Evolutionary conservation across 345 rosid species (phyloP).

Genomic region (Conringia planisiliqua): DNA sequence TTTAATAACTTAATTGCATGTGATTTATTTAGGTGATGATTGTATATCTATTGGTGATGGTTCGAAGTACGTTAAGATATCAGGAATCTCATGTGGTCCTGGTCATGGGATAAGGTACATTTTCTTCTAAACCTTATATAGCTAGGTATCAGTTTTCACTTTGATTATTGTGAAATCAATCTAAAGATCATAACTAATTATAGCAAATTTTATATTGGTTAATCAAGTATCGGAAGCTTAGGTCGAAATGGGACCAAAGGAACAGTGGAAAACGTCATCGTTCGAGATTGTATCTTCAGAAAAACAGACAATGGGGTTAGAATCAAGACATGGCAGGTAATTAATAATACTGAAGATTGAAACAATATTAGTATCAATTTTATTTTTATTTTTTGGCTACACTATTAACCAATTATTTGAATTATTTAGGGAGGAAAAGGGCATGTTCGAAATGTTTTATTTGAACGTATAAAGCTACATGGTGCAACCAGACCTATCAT

Average conservation of each 20-base stretch:
- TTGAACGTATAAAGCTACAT: slow-evolving; percentile 27
- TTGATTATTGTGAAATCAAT: background rate
- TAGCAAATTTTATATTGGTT: background rate
- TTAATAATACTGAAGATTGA: background rate
- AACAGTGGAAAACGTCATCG: slow-evolving; percentile 37
- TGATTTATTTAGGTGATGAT: slow-evolving; percentile 43
- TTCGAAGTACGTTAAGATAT: slow-evolving; percentile 30
- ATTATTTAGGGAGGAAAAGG: slow-evolving; percentile 49
- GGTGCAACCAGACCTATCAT: slow-evolving; percentile 42
- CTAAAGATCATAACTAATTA: background rate
- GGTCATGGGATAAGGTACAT: slow-evolving; percentile 58
- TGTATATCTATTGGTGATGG: slow-evolving; percentile 53
- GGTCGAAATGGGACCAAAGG: slow-evolving; percentile 34
- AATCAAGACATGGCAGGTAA: slow-evolving; percentile 61
- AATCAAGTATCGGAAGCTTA: slow-evolving; percentile 48
- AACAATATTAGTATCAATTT: background rate
- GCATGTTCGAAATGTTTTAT: slow-evolving; percentile 37
- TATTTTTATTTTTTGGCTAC: too few relatives aligned
- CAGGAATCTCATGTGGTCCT: slow-evolving; percentile 43
- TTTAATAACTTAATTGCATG: background rate
- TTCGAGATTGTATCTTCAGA: slow-evolving; percentile 25
- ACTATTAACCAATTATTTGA: background rate
- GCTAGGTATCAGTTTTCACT: background rate
- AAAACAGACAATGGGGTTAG: slow-evolving; percentile 46
- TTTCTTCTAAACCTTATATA: background rate